Conservation (phyloP, 2,329 filamentous ascomycete species). For the Grosmannia huntii region DNA sequence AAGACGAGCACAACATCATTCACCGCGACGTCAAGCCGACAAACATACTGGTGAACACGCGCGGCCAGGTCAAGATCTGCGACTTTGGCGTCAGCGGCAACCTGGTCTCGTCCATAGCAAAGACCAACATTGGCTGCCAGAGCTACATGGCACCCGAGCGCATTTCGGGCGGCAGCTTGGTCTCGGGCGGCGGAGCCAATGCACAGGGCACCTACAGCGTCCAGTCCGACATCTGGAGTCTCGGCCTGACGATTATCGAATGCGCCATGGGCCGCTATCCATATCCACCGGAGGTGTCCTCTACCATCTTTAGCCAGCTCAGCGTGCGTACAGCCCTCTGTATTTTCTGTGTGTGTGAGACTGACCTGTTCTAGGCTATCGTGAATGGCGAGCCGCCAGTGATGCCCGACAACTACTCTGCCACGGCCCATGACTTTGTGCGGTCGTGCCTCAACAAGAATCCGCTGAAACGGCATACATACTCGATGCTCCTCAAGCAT, state of each 20-base stretch:
- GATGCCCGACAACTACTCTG: slow-evolving; percentile 71
- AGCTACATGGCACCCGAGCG: slow-evolving; percentile 98
- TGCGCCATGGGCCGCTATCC: slow-evolving; percentile 91
- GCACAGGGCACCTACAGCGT: slow-evolving; percentile 86
- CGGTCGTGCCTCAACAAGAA: slow-evolving; percentile 83
- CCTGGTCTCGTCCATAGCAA: slow-evolving; percentile 90
- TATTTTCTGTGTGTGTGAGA: not conserved
- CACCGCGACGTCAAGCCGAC: slow-evolving; percentile 97
- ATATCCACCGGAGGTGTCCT: slow-evolving; percentile 93
- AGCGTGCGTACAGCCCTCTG: slow-evolving; percentile 52
- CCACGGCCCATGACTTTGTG: slow-evolving; percentile 75
- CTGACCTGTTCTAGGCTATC: slow-evolving; percentile 57
- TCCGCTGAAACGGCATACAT: slow-evolving; percentile 83
- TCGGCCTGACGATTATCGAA: slow-evolving; percentile 90
- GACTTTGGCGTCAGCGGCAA: slow-evolving; percentile 98
- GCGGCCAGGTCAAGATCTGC: slow-evolving; percentile 92
- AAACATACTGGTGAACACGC: slow-evolving; percentile 88
- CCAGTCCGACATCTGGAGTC: slow-evolving; percentile 94
- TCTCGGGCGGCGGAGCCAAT: slow-evolving; percentile 53
- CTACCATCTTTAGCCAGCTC: slow-evolving; percentile 95
- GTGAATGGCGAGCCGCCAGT: slow-evolving; percentile 93
- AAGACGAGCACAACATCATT: slow-evolving; percentile 98
- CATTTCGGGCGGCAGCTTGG: slow-evolving; percentile 76
- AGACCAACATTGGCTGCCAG: slow-evolving; percentile 97
- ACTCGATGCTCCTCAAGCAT: slow-evolving; percentile 78